These are phyloP conservation scores for Grifola frondosa DNA, from an alignment of 1,284 basidiomycete species.

Conservation along the genomic window DNA sequence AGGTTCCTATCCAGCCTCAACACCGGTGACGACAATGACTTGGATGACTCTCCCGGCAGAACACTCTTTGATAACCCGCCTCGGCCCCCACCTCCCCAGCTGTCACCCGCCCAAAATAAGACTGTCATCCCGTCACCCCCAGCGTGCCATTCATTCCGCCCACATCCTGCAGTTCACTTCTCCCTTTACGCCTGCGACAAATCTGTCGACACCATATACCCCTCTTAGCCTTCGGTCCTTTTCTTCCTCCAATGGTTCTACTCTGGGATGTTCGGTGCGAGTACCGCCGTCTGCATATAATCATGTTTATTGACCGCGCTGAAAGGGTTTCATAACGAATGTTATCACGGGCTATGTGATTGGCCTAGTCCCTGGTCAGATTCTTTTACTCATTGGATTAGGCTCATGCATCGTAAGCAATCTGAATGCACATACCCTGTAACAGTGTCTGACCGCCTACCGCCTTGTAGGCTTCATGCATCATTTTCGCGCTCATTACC, in stretches of 20 bases:
- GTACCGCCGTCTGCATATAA: not conserved
- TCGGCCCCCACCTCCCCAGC: conserved; percentile 48
- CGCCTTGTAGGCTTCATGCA: conserved; percentile 31
- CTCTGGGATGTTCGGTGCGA: conserved; percentile 34
- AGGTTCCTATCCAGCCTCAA: conserved; percentile 25
- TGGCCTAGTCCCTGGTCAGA: conserved; percentile 27
- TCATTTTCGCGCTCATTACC: conserved; percentile 35
- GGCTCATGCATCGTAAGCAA: conserved; percentile 29
- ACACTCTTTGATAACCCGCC: conserved; percentile 36
- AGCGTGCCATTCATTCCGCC: conserved; percentile 39
- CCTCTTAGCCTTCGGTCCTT: conserved; percentile 65
- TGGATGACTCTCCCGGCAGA: conserved; percentile 23
- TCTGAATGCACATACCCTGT: too few relatives aligned
- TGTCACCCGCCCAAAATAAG: conserved; percentile 38
- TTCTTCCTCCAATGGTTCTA: conserved; percentile 53
- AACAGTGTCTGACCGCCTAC: too few relatives aligned
- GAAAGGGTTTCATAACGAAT: conserved; percentile 29
- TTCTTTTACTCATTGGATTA: conserved; percentile 29
- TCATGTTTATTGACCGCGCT: not conserved
- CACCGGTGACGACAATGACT: conserved; percentile 25
- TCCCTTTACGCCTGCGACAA: conserved; percentile 43
- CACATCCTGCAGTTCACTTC: conserved; percentile 38
- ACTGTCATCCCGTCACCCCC: conserved; percentile 45
- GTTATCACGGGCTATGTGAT: conserved; percentile 30
- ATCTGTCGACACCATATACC: conserved; percentile 56